Evolutionary conservation across 345 rosid genomes (phyloP).

Genomic region (Erysimum cheiranthoides): DNA sequence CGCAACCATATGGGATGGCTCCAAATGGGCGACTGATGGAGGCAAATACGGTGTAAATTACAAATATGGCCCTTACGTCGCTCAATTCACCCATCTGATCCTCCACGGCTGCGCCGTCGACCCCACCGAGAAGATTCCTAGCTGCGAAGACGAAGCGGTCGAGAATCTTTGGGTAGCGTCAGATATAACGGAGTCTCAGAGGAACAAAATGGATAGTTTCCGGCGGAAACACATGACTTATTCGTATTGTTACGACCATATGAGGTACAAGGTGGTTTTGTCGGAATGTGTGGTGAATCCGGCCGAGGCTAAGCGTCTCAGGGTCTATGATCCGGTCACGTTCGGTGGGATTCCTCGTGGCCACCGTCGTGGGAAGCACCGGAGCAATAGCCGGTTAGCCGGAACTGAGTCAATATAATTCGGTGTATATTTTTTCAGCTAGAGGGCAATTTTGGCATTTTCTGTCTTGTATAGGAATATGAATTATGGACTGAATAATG

Average conservation of each 20-base stretch:
- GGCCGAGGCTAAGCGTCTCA: constrained; percentile 67
- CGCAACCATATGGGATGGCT: constrained; percentile 96
- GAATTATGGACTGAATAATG: constrained; percentile 25
- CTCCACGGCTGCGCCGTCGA: constrained; percentile 93
- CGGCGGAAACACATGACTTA: constrained; percentile 85
- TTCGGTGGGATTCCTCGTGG: constrained; percentile 63
- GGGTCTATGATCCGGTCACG: constrained; percentile 70
- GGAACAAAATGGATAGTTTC: constrained; percentile 69
- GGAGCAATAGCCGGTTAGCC: constrained; percentile 34
- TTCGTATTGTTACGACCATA: constrained; percentile 88
- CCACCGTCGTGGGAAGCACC: constrained; percentile 54
- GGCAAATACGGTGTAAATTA: constrained; percentile 93
- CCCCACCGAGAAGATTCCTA: constrained; percentile 61
- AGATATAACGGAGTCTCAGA: constrained; percentile 53
- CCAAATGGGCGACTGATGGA: constrained; percentile 95
- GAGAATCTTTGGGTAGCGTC: constrained; percentile 45
- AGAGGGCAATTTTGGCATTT: constrained; percentile 35
- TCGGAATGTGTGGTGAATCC: constrained; percentile 71
- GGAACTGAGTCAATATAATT: constrained; percentile 35
- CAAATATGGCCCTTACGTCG: constrained; percentile 81
- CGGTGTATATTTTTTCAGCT: constrained; percentile 20
- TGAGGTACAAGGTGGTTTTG: constrained; percentile 68
- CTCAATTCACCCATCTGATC: constrained; percentile 67
- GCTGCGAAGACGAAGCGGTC: constrained; percentile 50
- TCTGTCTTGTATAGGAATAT: constrained; percentile 34